Evolutionary conservation across 2,329 filamentous ascomycete genomes (phyloP), one percentile per base, ranked within the genome.

Genomic region (Aspergillus ibericus): DNA sequence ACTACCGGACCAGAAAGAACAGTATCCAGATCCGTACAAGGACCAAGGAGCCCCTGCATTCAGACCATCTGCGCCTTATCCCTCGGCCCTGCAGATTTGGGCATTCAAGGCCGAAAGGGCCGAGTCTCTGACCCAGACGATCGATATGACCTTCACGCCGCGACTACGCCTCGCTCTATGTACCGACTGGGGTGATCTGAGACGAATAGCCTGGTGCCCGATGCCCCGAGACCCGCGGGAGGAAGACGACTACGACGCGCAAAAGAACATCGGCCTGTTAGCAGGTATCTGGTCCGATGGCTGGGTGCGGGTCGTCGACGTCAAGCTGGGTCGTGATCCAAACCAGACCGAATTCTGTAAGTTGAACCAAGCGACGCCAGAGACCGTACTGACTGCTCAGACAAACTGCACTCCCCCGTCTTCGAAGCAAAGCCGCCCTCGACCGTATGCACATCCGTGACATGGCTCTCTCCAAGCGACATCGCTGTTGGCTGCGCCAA

Each of bases 261-360:
- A 62, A 32, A 64, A 68, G 59, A 66, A 66, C 29, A 69, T 86
- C 35, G 84, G 84, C 0, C 71, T 87, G 6, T 74, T 88, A 22
- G 85, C 83, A 4, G 79, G 79, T 10, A 70, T 87, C 1, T 87
- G 82, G 76, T 79, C 77, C n/a, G 86, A 88, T 67, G 85, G 85
- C 5, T 76, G 70, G 48, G 71, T 85, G 4, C 76, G 83, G 57
- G 77, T 88, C 4, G 67, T 88, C 34, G 80, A 85, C 64, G 67
- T 87, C n/a, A 75, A 72, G 52, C 20, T 76, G 44, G 64, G 63
- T 44, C 61, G 63, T 22, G 61, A 68, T 22, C 60, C 68, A 10
- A 59, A 66, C 34, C 59, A 58, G 42, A 70, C 70, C 1, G 72
- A 76, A 64, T 77, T 68, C 52, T 60, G 74, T 76, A 64, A 63